Evolutionary conservation across 495 filamentous ascomycete species (phyloP).

Genomic region (Xylaria bambusicola): DNA sequence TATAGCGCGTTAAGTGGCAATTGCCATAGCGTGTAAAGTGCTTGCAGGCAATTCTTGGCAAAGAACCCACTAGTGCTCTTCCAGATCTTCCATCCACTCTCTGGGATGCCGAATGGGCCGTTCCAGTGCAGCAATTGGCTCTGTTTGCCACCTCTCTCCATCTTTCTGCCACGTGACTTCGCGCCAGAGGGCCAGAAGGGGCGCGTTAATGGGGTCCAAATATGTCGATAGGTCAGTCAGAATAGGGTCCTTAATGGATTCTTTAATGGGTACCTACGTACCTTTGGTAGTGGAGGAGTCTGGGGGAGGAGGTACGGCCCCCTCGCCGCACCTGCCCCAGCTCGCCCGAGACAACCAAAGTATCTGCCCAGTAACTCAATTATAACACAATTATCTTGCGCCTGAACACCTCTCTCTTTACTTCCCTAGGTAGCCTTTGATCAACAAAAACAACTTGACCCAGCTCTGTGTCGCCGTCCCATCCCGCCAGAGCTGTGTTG

Average conservation of each 20-base stretch:
- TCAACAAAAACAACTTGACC: too few relatives aligned
- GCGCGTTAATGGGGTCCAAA: conserved; percentile 12
- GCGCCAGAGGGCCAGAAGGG: conserved; percentile 4
- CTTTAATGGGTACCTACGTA: too few relatives aligned
- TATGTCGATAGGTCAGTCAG: too few relatives aligned
- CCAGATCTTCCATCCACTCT: background rate
- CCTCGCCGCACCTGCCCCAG: background rate
- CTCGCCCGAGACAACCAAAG: too few relatives aligned
- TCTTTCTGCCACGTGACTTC: conserved; percentile 3
- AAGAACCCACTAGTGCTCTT: background rate
- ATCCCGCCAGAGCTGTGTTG: background rate
- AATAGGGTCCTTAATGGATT: too few relatives aligned
- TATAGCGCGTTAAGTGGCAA: too few relatives aligned
- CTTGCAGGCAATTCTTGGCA: background rate
- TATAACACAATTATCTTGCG: too few relatives aligned
- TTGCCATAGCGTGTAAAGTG: background rate
- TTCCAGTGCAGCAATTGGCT: background rate
- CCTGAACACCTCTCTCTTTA: background rate
- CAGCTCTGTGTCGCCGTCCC: conserved; percentile 10
- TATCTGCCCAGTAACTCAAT: too few relatives aligned
- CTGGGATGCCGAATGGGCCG: conserved; percentile 9
- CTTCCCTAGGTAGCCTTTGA: too few relatives aligned
- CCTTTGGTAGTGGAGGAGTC: too few relatives aligned
- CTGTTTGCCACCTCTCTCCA: background rate
- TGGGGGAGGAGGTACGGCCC: too few relatives aligned